These are phyloP conservation scores for Jaltomata sinuosa DNA, from an alignment of 257 asterid genomes.

Conservation along the genomic window DNA sequence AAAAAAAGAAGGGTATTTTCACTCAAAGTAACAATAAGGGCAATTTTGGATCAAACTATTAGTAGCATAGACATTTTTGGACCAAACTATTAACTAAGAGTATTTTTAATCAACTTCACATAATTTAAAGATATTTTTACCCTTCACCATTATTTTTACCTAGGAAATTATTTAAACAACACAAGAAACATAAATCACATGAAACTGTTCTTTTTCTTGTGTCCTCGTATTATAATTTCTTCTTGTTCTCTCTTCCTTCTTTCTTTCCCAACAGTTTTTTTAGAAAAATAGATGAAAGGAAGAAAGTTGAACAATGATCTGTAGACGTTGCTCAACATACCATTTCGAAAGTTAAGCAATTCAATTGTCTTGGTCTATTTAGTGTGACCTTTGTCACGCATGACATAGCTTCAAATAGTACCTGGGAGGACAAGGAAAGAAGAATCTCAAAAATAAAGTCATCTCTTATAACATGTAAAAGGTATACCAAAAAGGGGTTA, in stretches of 20 bases:
- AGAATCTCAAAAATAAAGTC: background rate
- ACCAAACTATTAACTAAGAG: too few species aligned
- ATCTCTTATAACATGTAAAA: background rate
- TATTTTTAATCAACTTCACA: too few species aligned
- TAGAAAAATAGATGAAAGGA: background rate
- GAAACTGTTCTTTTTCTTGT: background rate
- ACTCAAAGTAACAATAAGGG: too few species aligned
- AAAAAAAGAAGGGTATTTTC: too few species aligned
- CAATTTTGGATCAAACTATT: too few species aligned
- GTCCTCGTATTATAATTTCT: background rate
- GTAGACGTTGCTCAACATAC: background rate
- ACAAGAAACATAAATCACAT: background rate
- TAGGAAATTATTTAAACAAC: background rate
- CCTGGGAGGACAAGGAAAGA: background rate
- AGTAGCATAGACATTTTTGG: too few species aligned
- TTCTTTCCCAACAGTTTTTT: background rate
- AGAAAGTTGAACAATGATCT: background rate
- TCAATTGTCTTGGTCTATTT: constrained; percentile 5
- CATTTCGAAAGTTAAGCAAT: constrained; percentile 9
- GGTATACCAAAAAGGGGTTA: background rate
- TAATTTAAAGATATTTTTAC: too few species aligned
- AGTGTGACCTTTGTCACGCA: background rate
- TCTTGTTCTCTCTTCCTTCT: background rate
- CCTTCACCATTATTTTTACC: too few species aligned
- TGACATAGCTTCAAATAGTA: background rate